These are phyloP conservation scores for Lagerstroemia speciosa DNA, from an alignment of 345 rosid species.

Conservation along the genomic window DNA sequence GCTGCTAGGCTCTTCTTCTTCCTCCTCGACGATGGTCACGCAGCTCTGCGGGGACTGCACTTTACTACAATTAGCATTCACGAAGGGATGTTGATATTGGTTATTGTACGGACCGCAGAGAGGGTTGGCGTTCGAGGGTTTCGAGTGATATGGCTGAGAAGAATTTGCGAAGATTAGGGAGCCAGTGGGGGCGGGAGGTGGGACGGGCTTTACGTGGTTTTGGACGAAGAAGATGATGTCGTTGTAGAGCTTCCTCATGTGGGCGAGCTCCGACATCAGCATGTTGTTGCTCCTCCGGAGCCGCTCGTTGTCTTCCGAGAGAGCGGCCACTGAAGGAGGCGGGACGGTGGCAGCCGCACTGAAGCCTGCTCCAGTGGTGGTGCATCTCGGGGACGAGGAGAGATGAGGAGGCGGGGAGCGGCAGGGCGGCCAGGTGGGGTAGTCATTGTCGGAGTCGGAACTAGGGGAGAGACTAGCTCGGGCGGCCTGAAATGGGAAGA, in stretches of 20 bases:
- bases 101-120: not conserved
- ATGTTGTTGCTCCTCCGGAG: slow-evolving; percentile 35
- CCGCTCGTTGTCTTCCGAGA: slow-evolving; percentile 42
- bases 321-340: slow-evolving; percentile 25
- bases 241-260: slow-evolving; percentile 80
- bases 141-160: not conserved
- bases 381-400: slow-evolving; percentile 18
- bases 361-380: not conserved
- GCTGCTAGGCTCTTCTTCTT: slow-evolving; percentile 18
- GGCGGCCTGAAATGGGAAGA: slow-evolving; percentile 8
- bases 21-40: slow-evolving; percentile 8
- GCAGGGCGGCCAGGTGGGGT: slow-evolving; percentile 1
- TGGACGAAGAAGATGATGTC: slow-evolving; percentile 90
- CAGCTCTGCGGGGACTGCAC: slow-evolving; percentile 8
- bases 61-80: slow-evolving; percentile 22
- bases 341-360: slow-evolving; percentile 4
- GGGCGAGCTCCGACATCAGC: slow-evolving; percentile 40
- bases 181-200: slow-evolving; percentile 36
- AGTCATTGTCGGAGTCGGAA: slow-evolving; percentile 14
- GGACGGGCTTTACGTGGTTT: slow-evolving; percentile 79
- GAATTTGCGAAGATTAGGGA: not conserved
- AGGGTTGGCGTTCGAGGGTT: not conserved
- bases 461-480: slow-evolving; percentile 12
- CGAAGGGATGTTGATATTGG: slow-evolving; percentile 25
- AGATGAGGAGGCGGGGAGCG: slow-evolving; percentile 16